These are phyloP conservation scores for Cylindrodendrum hubeiense DNA, from an alignment of 2,329 filamentous ascomycete genomes.

Conservation along the genomic window DNA sequence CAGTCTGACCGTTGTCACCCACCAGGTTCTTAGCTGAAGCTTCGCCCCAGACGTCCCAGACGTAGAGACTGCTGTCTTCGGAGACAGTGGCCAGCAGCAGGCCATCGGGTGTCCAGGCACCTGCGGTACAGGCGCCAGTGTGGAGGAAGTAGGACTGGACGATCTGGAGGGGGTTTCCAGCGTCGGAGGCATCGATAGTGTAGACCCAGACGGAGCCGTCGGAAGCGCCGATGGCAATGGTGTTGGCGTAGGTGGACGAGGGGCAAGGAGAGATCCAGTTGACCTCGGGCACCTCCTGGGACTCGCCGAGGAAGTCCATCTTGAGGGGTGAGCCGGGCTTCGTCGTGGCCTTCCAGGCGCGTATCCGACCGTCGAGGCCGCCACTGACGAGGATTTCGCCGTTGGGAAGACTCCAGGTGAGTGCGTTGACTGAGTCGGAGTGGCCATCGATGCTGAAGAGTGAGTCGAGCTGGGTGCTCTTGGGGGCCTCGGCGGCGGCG, in stretches of 20 bases:
- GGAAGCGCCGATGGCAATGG: slow-evolving; percentile 86
- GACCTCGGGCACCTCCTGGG: slow-evolving; percentile 93
- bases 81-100: slow-evolving; percentile 87
- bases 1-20: slow-evolving; percentile 69
- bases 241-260: slow-evolving; percentile 77
- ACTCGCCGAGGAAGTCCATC: slow-evolving; percentile 77
- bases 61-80: slow-evolving; percentile 89
- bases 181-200: slow-evolving; percentile 77
- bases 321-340: slow-evolving; percentile 60
- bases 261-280: slow-evolving; percentile 90
- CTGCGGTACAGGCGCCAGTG: slow-evolving; percentile 86
- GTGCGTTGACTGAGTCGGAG: slow-evolving; percentile 88
- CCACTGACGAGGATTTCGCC: slow-evolving; percentile 90
- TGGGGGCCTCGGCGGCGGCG: slow-evolving; percentile 61
- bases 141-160: slow-evolving; percentile 94
- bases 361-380: slow-evolving; percentile 86
- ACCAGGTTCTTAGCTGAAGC: slow-evolving; percentile 70
- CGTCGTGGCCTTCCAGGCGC: slow-evolving; percentile 72
- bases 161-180: slow-evolving; percentile 76
- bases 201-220: slow-evolving; percentile 98
- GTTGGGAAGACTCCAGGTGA: slow-evolving; percentile 84
- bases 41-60: slow-evolving; percentile 91
- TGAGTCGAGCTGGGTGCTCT: slow-evolving; percentile 70
- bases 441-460: slow-evolving; percentile 88
- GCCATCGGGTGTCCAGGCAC: slow-evolving; percentile 91